A percentile compares a stretch with the other conserved stretches of the same genome.
These are phyloP conservation scores for grape (Vitis vinifera) DNA, from an alignment of 164 flowering plant genomes.

Conservation along the genomic window ASM3070453v1 NC_081810.1:17676001-17676500, in stretches of 20 bases:
- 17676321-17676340: conserved; percentile 63
- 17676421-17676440: conserved; percentile 6
- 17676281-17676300: conserved; percentile 39
- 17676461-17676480: conserved; percentile 25
- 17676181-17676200: conserved; percentile 13
- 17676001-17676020: no score
- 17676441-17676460: conserved; percentile 28
- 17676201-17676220: conserved; percentile 8
- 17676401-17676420: background rate
- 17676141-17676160: no score
- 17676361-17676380: conserved; percentile 55
- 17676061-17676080: no score
- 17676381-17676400: background rate
- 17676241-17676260: conserved; percentile 38
- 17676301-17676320: conserved; percentile 77
- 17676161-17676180: conserved; percentile 10
- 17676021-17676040: no score
- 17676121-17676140: no score
- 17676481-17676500: conserved; percentile 8
- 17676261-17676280: conserved; percentile 22
- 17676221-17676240: conserved; percentile 4
- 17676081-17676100: no score
- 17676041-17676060: no score
- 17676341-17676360: conserved; percentile 70
- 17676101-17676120: no score